Evolutionary conservation across 768 basidiomycete genomes (phyloP).

Genomic region (Ephemerocybe angulata): DNA sequence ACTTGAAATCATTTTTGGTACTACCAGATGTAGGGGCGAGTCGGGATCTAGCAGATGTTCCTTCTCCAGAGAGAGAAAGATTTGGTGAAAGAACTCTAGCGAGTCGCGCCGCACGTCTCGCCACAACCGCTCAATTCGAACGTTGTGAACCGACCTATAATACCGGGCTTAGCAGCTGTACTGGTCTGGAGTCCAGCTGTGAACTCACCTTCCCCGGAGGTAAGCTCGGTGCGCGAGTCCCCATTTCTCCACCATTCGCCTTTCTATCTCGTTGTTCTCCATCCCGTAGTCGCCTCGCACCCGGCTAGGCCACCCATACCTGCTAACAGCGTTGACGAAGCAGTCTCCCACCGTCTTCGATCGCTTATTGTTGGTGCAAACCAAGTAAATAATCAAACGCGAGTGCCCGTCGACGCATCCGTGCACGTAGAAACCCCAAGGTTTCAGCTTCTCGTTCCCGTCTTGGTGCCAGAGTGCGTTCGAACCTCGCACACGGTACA

Average conservation of each 20-base stretch:
- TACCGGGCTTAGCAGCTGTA: not conserved
- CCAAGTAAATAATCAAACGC: slow-evolving; percentile 27
- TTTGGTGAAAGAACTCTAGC: slow-evolving; percentile 24
- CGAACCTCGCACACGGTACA: slow-evolving; percentile 28
- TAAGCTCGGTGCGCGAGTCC: slow-evolving; percentile 15
- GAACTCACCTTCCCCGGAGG: slow-evolving; percentile 18
- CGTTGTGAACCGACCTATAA: slow-evolving; percentile 24
- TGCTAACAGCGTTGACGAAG: slow-evolving; percentile 17
- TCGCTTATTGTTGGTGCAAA: slow-evolving; percentile 26
- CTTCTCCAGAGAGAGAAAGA: slow-evolving; percentile 26
- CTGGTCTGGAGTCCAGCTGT: not conserved
- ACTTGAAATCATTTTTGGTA: no score
- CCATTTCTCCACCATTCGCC: slow-evolving; percentile 10
- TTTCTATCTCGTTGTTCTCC: slow-evolving; percentile 22
- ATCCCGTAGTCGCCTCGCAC: slow-evolving; percentile 23
- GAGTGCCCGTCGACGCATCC: slow-evolving; percentile 38
- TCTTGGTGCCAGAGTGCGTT: slow-evolving; percentile 35
- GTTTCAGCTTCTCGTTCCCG: slow-evolving; percentile 33
- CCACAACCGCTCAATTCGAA: slow-evolving; percentile 26
- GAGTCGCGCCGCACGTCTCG: slow-evolving; percentile 22
- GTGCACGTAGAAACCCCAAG: slow-evolving; percentile 34
- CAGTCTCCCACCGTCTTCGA: slow-evolving; percentile 18
- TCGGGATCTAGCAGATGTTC: slow-evolving; percentile 19
- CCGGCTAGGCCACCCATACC: slow-evolving; percentile 29
- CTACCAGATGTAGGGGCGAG: slow-evolving; percentile 18